A percentile compares a stretch with the other conserved stretches of the same genome.
Evolutionary conservation across 2,329 filamentous ascomycete genomes (phyloP).

Genomic region (Claviceps spartinae): DNA sequence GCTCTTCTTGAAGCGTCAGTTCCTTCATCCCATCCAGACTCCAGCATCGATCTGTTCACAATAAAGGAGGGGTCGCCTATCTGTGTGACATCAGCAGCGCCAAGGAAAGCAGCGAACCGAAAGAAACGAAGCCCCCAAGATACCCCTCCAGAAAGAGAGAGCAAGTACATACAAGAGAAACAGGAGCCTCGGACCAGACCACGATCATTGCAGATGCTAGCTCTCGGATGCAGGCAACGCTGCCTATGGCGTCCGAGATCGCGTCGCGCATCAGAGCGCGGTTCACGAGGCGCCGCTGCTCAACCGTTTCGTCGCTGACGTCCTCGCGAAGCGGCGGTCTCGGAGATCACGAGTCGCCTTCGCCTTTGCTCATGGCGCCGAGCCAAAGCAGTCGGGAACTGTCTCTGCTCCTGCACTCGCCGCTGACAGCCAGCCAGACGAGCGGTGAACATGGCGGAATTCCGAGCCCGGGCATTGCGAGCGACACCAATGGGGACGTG

Average conservation of each 20-base stretch:
- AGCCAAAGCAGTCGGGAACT: constrained; percentile 7
- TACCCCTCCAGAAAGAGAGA: no score
- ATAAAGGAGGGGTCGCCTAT: background rate
- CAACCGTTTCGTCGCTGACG: constrained; percentile 22
- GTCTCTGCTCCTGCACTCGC: background rate
- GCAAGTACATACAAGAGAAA: no score
- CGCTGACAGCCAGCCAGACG: constrained; percentile 1
- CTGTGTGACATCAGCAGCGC: background rate
- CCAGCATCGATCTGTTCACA: background rate
- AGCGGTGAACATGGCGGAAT: constrained; percentile 1
- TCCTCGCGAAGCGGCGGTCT: constrained; percentile 16
- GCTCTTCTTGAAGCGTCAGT: background rate
- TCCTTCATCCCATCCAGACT: background rate
- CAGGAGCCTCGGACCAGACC: background rate
- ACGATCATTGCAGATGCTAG: background rate
- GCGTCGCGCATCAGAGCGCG: constrained; percentile 33
- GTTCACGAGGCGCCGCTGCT: constrained; percentile 29
- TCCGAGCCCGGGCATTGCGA: background rate
- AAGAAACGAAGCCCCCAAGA: background rate
- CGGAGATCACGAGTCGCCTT: constrained; percentile 8
- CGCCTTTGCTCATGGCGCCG: constrained; percentile 6
- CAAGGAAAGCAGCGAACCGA: background rate
- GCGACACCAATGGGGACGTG: background rate
- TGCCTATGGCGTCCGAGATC: constrained; percentile 30
- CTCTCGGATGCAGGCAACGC: constrained; percentile 2